phyloP scores from a whole-genome alignment of 352 stramenopile genomes.

The Elongisporangium prolatum region DNA sequence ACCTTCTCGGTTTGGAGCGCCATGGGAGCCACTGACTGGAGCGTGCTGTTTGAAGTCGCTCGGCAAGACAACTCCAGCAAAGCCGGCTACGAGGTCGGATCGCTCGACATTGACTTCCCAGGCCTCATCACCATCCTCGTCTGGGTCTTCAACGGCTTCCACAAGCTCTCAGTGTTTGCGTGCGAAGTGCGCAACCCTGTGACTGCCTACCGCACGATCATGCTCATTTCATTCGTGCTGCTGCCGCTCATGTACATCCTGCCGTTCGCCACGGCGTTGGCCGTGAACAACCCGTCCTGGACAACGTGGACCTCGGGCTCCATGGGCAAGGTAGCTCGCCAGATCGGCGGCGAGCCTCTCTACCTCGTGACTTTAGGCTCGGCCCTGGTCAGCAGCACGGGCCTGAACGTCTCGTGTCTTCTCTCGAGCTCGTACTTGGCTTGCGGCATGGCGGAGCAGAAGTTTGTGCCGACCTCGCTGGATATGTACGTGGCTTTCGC shows the following conservation, averaged over 20 bases:
- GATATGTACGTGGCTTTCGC: conserved; percentile 20
- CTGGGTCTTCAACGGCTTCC: conserved; percentile 54
- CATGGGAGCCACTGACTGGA: conserved; percentile 27
- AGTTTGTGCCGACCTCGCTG: conserved; percentile 39
- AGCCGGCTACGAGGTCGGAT: background rate
- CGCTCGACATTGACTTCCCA: conserved; percentile 14
- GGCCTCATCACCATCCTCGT: conserved; percentile 31
- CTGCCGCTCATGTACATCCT: conserved; percentile 47
- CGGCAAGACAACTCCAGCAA: conserved; percentile 9
- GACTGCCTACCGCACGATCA: conserved; percentile 32
- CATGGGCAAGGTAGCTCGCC: conserved; percentile 25
- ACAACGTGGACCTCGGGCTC: conserved; percentile 34
- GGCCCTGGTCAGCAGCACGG: conserved; percentile 28
- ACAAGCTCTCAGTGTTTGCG: conserved; percentile 49
- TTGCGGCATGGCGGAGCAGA: conserved; percentile 45
- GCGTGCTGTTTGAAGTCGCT: conserved; percentile 20
- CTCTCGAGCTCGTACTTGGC: conserved; percentile 48
- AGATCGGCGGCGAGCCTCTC: conserved; percentile 28
- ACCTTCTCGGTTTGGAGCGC: conserved; percentile 32
- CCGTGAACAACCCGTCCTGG: conserved; percentile 36
- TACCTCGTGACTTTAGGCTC: conserved; percentile 26
- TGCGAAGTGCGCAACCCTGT: conserved; percentile 31
- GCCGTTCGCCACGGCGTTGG: conserved; percentile 25
- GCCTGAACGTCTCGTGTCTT: conserved; percentile 40
- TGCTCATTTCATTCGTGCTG: conserved; percentile 29